phyloP scores from a whole-genome alignment of 371 early-diverging fungal species.

The Mucor plumbeus region DNA sequence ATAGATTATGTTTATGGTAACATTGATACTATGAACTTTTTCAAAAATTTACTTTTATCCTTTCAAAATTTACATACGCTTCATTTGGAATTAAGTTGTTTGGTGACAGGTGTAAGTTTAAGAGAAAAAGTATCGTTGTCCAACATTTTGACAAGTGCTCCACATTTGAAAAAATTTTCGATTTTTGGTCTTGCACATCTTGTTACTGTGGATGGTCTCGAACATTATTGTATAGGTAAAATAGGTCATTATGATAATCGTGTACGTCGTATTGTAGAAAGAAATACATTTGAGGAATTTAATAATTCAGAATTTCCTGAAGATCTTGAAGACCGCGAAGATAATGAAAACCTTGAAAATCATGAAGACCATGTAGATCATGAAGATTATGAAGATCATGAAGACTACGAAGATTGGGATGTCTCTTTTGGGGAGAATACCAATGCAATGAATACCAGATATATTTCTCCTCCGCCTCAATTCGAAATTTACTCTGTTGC shows the following conservation, averaged over 20 bases:
- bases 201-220: not conserved
- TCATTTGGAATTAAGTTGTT: conserved; percentile 1
- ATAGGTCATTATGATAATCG: not conserved
- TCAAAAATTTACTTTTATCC: not conserved
- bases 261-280: not conserved
- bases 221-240: not conserved
- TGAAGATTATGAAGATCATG: too few species aligned
- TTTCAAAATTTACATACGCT: not conserved
- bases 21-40: not conserved
- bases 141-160: not conserved
- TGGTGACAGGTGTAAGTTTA: not conserved
- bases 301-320: not conserved
- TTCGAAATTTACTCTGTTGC: not conserved
- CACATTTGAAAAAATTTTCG: not conserved
- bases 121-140: not conserved
- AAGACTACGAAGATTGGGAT: too few species aligned
- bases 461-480: not conserved
- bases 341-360: too few species aligned
- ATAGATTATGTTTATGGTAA: not conserved
- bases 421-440: too few species aligned
- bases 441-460: not conserved
- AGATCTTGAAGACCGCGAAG: too few species aligned
- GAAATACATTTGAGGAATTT: not conserved
- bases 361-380: too few species aligned
- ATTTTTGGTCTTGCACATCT: conserved; percentile 1